These are phyloP conservation scores for Choanephora cucurbitarum DNA, from an alignment of 371 early-diverging fungal genomes.

Conservation along the genomic window DNA sequence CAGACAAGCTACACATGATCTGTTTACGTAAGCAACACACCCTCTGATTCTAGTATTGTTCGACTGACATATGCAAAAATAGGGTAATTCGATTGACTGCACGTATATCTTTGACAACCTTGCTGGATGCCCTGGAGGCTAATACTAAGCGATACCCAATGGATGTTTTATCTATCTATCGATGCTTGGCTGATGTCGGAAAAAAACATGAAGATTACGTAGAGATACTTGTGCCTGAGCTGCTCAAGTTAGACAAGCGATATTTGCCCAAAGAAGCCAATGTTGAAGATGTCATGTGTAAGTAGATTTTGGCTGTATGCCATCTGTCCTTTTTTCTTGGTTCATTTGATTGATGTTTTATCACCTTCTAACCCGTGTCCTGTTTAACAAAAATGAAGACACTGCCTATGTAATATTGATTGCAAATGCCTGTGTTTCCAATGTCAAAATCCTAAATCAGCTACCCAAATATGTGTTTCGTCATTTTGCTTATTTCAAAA, in stretches of 20 bases:
- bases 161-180: conserved; percentile 71
- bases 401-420: conserved; percentile 70
- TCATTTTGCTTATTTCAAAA: conserved; percentile 72
- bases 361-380: background rate
- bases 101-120: conserved; percentile 33
- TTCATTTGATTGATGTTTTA: too few species aligned
- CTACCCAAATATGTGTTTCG: conserved; percentile 71
- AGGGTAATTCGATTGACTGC: conserved; percentile 52
- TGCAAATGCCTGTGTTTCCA: conserved; percentile 63
- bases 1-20: conserved; percentile 69
- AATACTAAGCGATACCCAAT: conserved; percentile 67
- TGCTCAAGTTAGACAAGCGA: conserved; percentile 65
- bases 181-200: conserved; percentile 65
- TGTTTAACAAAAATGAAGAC: conserved; percentile 44
- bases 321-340: background rate
- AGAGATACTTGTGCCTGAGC: conserved; percentile 48
- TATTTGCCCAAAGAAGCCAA: conserved; percentile 71
- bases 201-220: conserved; percentile 59
- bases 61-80: background rate
- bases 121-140: conserved; percentile 56
- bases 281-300: conserved; percentile 65
- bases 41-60: too few species aligned
- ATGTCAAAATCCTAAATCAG: conserved; percentile 47
- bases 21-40: conserved; percentile 52
- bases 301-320: conserved; percentile 7